Evolutionary conservation across 176 grass and related monocot species (phyloP), one percentile per base, ranked within the genome.

Genomic region (Panicum miliaceum): DNA sequence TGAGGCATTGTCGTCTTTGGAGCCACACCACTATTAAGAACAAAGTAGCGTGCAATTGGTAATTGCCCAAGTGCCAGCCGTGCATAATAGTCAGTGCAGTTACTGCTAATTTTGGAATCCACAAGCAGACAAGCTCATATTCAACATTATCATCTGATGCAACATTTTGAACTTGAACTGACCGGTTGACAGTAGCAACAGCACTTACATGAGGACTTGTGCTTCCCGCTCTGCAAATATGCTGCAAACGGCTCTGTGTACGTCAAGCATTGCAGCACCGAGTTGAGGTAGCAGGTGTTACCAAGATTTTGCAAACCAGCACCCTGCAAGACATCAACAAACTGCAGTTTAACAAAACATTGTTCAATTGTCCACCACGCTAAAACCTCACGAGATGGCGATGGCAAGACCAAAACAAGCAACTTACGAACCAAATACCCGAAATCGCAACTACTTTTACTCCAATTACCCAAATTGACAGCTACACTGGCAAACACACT

Each of bases 251-350:
- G 96, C 64, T 99, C 96, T 2, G 93, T 99, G 52, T 99, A 96
- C 50, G 96, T 99, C 81, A 99, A 78, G 77, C 96, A 99, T 86
- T 99, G 96, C 66, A 98, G 89, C 67, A 99, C 93, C 5, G 93
- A 99, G 81, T 99, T 99, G 62, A 99, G 96, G 84, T 96, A 99
- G 79, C 96, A 99, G 23, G 93, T 99, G 73, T 99, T 99, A 40
- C 96, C 96, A 64, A 99, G 96, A 88, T 99, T 99, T 82, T 85
- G 85, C 86, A 96, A 84, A 78, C 93, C 96, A 63, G 96, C 96
- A 89, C 96, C 96, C 96, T 99, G 93, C 58, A 87, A 87, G 27
- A 61, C 46, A 84, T 56, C 65, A 26, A 52, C 23, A 11, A 15
- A 70, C 9, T 61, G 11, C 18, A 46, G 27, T 81, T 81, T 12